Conservation (phyloP, 2,329 filamentous ascomycete genomes). For the Fusarium denticulatum region DNA sequence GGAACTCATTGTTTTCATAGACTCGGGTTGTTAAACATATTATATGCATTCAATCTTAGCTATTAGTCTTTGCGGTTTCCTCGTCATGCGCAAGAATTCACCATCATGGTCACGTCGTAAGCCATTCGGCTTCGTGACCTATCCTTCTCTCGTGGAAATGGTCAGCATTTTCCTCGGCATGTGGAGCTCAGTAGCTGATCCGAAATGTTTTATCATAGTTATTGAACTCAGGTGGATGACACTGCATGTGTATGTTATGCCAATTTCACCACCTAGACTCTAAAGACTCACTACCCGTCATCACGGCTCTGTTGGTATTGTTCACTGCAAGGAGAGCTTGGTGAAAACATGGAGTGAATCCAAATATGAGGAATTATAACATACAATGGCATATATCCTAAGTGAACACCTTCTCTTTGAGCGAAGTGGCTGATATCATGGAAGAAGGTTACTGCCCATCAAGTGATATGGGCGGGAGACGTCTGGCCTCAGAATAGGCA, state of each 20-base stretch:
- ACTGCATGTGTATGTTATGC: too few relatives aligned
- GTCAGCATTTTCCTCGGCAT: too few relatives aligned
- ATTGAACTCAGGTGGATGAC: accelerated
- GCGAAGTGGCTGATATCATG: neutral
- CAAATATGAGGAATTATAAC: accelerated
- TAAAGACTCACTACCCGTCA: neutral
- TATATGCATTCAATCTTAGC: accelerated
- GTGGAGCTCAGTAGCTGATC: too few relatives aligned
- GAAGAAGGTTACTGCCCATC: neutral
- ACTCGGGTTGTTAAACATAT: accelerated
- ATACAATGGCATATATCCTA: accelerated
- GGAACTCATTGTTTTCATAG: accelerated
- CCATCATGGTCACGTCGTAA: neutral
- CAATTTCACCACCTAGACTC: neutral
- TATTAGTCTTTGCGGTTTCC: neutral
- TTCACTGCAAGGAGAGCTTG: neutral
- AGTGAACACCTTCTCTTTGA: accelerated
- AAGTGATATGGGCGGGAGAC: neutral
- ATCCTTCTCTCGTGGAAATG: neutral
- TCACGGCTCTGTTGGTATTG: neutral
- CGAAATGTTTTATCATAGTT: neutral
- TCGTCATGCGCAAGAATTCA: neutral
- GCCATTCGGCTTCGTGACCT: neutral
- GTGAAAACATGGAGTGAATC: too few relatives aligned
- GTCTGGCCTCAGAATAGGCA: too few relatives aligned